Evolutionary conservation across 208 protist genomes (phyloP).

Genomic region (Spongospora subterranea): DNA sequence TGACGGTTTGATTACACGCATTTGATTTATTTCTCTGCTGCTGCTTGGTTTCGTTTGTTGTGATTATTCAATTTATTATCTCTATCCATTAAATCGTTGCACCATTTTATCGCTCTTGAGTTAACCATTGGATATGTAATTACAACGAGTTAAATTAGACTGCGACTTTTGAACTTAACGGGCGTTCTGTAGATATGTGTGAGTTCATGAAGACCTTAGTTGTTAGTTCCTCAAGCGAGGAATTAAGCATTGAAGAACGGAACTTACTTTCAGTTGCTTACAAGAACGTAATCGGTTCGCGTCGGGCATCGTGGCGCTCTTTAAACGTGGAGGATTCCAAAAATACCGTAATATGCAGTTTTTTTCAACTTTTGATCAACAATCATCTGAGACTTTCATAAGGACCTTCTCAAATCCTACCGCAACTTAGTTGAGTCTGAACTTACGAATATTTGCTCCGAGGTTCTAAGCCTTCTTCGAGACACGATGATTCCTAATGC

Average conservation of each 20-base stretch:
- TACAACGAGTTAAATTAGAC: too few relatives aligned
- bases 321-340: constrained; percentile 58
- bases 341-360: constrained; percentile 71
- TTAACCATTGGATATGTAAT: too few relatives aligned
- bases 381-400: not conserved
- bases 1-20: not conserved
- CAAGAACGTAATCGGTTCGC: constrained; percentile 98
- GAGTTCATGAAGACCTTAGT: constrained; percentile 96
- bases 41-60: too few relatives aligned
- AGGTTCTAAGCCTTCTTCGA: constrained; percentile 88
- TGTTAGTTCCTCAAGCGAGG: constrained; percentile 82
- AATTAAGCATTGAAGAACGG: constrained; percentile 97
- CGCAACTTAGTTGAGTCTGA: constrained; percentile 94
- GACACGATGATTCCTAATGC: constrained; percentile 90
- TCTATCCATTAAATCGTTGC: too few relatives aligned
- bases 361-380: constrained; percentile 75
- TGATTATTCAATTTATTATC: too few relatives aligned
- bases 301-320: constrained; percentile 95
- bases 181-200: too few relatives aligned
- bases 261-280: constrained; percentile 99
- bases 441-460: constrained; percentile 92
- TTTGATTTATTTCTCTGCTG: too few relatives aligned
- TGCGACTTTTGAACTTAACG: too few relatives aligned
- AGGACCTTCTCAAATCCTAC: constrained; percentile 83
- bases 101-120: too few relatives aligned